Conservation (phyloP, 1,139 yeast species). For the Scheffersomyces cryptocercus region DNA sequence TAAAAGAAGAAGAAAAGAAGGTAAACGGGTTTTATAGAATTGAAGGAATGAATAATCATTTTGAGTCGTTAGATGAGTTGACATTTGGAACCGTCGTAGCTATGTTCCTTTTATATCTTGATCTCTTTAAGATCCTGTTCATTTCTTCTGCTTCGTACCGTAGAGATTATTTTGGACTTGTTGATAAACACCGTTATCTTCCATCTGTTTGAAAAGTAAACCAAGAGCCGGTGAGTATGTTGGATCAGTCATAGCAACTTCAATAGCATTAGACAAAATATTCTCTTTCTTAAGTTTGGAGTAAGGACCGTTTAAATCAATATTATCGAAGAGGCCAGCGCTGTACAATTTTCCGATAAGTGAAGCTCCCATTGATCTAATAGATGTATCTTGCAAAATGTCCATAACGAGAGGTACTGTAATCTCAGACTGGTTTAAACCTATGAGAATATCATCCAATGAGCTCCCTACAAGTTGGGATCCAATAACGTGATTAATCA, state of each 20-base stretch:
- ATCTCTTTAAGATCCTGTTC: too few relatives aligned
- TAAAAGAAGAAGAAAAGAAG: too few relatives aligned
- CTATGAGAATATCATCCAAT: constrained; percentile 26
- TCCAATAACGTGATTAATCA: constrained; percentile 27
- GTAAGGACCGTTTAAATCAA: constrained; percentile 26
- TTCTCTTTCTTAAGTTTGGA: constrained; percentile 25
- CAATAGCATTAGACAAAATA: constrained; percentile 23
- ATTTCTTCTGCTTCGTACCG: constrained; percentile 21
- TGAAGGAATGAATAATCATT: too few relatives aligned
- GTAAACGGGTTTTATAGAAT: too few relatives aligned
- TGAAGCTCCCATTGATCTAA: constrained; percentile 23
- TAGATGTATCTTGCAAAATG: constrained; percentile 23
- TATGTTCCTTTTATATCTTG: too few relatives aligned
- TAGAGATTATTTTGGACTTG: constrained; percentile 35
- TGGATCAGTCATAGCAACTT: constrained; percentile 29
- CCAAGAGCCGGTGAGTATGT: constrained; percentile 37
- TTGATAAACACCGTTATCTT: constrained; percentile 32
- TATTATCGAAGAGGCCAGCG: constrained; percentile 33
- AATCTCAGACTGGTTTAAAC: constrained; percentile 35
- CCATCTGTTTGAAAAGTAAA: constrained; percentile 32
- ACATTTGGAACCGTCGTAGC: too few relatives aligned
- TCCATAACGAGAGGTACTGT: constrained; percentile 30
- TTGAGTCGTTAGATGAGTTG: too few relatives aligned
- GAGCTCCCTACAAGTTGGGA: constrained; percentile 27
- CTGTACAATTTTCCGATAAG: constrained; percentile 30